These are phyloP conservation scores for Rhodotorula graminis DNA, from an alignment of 768 basidiomycete genomes.

Conservation along the genomic window DNA sequence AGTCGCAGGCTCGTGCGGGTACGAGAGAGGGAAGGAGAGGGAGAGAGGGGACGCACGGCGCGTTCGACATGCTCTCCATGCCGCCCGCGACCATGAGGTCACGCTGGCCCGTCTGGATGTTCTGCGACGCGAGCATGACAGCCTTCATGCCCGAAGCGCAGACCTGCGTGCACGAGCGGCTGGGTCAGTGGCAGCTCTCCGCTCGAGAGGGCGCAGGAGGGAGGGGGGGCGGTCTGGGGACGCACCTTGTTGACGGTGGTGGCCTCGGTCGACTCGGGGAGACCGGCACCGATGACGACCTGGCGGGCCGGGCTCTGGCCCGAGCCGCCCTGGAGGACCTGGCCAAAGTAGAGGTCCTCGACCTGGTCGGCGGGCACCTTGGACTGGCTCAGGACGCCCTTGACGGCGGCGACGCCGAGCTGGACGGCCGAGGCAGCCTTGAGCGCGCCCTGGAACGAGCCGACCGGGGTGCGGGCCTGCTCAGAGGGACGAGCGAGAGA, in stretches of 20 bases:
- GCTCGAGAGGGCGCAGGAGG: too few species aligned
- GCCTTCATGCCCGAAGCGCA: conserved; percentile 97
- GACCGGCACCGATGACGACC: conserved; percentile 84
- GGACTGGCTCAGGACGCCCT: conserved; percentile 76
- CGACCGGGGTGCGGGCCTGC: conserved; percentile 74
- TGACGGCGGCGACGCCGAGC: conserved; percentile 81
- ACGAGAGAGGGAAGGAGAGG: too few species aligned
- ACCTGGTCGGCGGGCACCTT: conserved; percentile 72
- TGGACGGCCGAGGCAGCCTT: conserved; percentile 84
- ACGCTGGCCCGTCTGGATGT: conserved; percentile 78
- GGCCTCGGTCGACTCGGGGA: conserved; percentile 79
- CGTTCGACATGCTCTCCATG: conserved; percentile 99
- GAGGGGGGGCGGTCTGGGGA: neutral
- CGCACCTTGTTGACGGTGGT: conserved; percentile 90
- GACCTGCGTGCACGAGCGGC: conserved; percentile 50
- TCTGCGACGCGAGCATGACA: conserved; percentile 87
- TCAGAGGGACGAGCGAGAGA: neutral
- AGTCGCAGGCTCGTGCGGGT: neutral
- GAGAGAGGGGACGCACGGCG: conserved; percentile 65
- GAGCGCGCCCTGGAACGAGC: conserved; percentile 82
- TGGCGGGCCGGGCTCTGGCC: conserved; percentile 98
- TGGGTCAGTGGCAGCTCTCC: neutral
- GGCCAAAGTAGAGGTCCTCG: conserved; percentile 97
- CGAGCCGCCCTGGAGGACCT: conserved; percentile 94
- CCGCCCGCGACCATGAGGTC: conserved; percentile 87